phyloP scores from a whole-genome alignment of 164 flowering plant species.

The Aristolochia californica region DNA sequence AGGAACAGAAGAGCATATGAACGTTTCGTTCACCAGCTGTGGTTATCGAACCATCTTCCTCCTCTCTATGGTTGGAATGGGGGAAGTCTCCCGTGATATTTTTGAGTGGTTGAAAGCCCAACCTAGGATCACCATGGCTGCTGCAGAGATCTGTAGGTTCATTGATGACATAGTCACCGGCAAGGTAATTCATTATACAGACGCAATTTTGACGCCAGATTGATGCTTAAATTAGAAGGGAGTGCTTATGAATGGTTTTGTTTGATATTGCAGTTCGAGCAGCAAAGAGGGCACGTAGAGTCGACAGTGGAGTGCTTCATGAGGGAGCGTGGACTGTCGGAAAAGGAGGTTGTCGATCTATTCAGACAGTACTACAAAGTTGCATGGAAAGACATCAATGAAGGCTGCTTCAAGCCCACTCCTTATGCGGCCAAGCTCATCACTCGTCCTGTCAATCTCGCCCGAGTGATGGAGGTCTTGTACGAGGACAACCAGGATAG shows the following conservation, averaged over 20 bases:
- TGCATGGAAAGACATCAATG: slow-evolving; percentile 46
- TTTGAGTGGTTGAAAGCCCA: not conserved
- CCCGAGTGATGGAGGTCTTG: slow-evolving; percentile 21
- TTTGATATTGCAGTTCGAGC: slow-evolving; percentile 15
- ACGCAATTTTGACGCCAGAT: too few species aligned
- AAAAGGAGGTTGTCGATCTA: slow-evolving; percentile 4
- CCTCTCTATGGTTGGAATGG: slow-evolving; percentile 1
- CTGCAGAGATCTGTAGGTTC: not conserved
- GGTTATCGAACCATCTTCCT: not conserved
- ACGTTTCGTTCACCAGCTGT: not conserved
- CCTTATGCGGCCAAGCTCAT: slow-evolving; percentile 14
- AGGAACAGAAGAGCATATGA: not conserved
- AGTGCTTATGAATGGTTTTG: not conserved
- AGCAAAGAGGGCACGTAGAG: slow-evolving; percentile 17
- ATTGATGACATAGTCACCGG: slow-evolving; percentile 1
- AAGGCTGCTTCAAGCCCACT: slow-evolving; percentile 17
- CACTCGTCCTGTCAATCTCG: slow-evolving; percentile 16
- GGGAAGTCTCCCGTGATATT: not conserved
- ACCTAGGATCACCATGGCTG: not conserved
- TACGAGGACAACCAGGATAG: slow-evolving; percentile 28
- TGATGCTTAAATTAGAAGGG: too few species aligned
- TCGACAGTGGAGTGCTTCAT: slow-evolving; percentile 27
- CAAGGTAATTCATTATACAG: not conserved
- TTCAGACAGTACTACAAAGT: slow-evolving; percentile 7
- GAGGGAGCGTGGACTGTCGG: slow-evolving; percentile 18